phyloP scores from a whole-genome alignment of 148 eudicot genomes.

The Rhododendron vialii region DNA sequence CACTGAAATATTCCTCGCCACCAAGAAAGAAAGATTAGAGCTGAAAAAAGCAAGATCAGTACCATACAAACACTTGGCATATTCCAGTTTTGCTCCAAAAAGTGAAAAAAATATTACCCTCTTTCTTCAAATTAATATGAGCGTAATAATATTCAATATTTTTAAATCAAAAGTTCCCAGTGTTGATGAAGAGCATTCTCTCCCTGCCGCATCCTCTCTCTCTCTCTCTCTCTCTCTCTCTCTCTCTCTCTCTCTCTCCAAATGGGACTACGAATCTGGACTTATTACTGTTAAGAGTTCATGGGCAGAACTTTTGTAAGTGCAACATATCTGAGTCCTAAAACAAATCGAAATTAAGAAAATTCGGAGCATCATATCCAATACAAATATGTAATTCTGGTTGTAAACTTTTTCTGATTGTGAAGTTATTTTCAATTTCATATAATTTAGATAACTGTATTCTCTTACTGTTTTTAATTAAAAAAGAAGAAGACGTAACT shows the following conservation, averaged over 20 bases:
- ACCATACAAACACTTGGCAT: neutral
- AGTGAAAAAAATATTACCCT: neutral
- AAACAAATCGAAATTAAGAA: neutral
- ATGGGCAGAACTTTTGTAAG: neutral
- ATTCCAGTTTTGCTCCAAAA: neutral
- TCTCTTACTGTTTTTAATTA: no score
- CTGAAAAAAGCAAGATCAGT: neutral
- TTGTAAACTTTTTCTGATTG: no score
- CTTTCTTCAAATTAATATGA: neutral
- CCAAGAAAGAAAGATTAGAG: neutral
- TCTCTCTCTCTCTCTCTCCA: neutral
- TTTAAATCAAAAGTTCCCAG: neutral
- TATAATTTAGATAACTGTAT: no score
- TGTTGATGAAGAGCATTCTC: neutral
- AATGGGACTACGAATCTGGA: neutral
- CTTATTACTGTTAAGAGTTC: neutral
- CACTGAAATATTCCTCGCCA: no score
- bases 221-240: neutral
- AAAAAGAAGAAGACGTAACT: no score
- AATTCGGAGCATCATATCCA: neutral
- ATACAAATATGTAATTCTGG: neutral
- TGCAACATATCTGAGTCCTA: neutral
- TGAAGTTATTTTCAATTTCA: neutral
- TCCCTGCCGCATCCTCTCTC: conserved; percentile 4
- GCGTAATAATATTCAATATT: neutral